Percentiles rank a stretch among this genome's conserved stretches.
phyloP scores from a whole-genome alignment of 805 yeast species.

The Monosporozyma solicola region DNA sequence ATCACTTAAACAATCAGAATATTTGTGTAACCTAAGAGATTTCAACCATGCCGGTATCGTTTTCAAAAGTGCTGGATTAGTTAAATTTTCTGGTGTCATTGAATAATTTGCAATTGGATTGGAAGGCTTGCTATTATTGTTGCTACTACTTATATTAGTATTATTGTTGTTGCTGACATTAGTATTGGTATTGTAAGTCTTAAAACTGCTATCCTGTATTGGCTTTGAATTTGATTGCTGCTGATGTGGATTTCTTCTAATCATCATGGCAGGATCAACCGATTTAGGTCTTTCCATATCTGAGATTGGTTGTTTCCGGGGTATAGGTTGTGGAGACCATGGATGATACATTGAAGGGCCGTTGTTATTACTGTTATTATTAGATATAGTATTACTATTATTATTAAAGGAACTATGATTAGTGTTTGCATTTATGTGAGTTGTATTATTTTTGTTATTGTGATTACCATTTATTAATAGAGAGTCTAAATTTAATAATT shows the following conservation, averaged over 20 bases:
- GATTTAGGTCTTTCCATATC: conserved; percentile 35
- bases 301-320: conserved; percentile 27
- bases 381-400: conserved; percentile 1
- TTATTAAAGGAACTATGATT: conserved; percentile 5
- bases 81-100: conserved; percentile 42
- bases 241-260: neutral
- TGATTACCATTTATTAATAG: conserved; percentile 7
- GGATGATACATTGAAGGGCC: conserved; percentile 11
- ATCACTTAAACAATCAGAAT: conserved; percentile 73
- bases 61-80: conserved; percentile 45
- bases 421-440: conserved; percentile 2
- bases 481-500: conserved; percentile 4
- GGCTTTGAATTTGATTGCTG: conserved; percentile 1
- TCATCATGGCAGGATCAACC: conserved; percentile 32
- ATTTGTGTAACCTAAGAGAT: conserved; percentile 82
- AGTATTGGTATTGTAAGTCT: neutral
- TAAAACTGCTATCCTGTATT: neutral
- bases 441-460: conserved; percentile 1
- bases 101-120: neutral
- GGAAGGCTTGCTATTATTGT: neutral
- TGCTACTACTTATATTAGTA: conserved; percentile 4
- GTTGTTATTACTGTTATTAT: conserved; percentile 4
- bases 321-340: conserved; percentile 34
- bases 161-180: conserved; percentile 9
- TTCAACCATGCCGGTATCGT: conserved; percentile 93